Conservation (phyloP, 2,329 filamentous ascomycete species). For the Lachnellula subtilissima region DNA sequence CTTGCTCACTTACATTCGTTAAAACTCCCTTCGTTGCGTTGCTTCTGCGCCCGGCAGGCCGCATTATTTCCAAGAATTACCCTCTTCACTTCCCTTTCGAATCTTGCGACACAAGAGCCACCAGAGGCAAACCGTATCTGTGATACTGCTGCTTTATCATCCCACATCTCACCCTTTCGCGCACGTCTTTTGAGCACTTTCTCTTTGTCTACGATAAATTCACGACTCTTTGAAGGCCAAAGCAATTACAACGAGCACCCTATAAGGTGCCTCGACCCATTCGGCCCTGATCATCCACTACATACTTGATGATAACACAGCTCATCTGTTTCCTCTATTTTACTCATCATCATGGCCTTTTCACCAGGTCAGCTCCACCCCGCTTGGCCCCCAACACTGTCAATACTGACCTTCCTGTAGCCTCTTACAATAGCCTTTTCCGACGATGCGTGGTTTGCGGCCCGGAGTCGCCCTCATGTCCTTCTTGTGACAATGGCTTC, state of each 20-base stretch:
- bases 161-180: neutral
- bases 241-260: neutral
- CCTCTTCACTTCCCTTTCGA: conserved; percentile 9
- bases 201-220: neutral
- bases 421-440: conserved; percentile 39
- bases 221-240: neutral
- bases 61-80: conserved; percentile 14
- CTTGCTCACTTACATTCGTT: conserved; percentile 26
- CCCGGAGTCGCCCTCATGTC: conserved; percentile 49
- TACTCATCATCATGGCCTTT: conserved; percentile 5
- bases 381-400: neutral
- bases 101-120: conserved; percentile 1
- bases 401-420: conserved; percentile 17
- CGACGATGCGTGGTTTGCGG: conserved; percentile 57
- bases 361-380: conserved; percentile 12
- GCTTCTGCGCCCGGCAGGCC: conserved; percentile 10
- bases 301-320: neutral
- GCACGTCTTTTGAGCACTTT: conserved; percentile 3
- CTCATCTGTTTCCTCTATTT: neutral
- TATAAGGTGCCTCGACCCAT: neutral
- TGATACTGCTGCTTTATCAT: conserved; percentile 7
- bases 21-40: conserved; percentile 1
- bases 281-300: neutral
- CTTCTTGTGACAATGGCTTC: conserved; percentile 49
- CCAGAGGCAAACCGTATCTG: conserved; percentile 13